These are phyloP conservation scores for Mucor indicus DNA, from an alignment of 371 early-diverging fungal genomes.

Conservation along the genomic window DNA sequence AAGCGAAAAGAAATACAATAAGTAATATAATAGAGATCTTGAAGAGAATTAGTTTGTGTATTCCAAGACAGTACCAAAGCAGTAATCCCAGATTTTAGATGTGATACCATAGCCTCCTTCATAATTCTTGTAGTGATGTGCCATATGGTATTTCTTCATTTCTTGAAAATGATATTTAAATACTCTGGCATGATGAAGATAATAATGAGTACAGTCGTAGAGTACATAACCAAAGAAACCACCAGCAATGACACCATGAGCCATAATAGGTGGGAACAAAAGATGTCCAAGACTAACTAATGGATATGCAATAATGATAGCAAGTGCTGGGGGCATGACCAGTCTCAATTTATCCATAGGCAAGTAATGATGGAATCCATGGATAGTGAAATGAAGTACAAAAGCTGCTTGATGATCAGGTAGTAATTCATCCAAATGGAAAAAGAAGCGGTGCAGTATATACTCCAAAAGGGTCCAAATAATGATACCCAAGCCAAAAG, in stretches of 20 bases:
- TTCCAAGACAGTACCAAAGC: slow-evolving; percentile 68
- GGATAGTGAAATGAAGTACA: slow-evolving; percentile 78
- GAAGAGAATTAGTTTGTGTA: too few relatives aligned
- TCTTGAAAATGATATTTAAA: slow-evolving; percentile 67
- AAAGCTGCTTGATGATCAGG: slow-evolving; percentile 80
- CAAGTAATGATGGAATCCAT: slow-evolving; percentile 93
- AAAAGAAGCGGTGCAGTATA: slow-evolving; percentile 84
- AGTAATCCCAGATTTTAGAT: slow-evolving; percentile 87
- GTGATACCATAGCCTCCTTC: slow-evolving; percentile 92
- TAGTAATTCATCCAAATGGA: slow-evolving; percentile 84
- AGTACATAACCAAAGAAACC: slow-evolving; percentile 79
- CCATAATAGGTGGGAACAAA: slow-evolving; percentile 51
- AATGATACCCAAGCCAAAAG: slow-evolving; percentile 64
- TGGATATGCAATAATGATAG: slow-evolving; percentile 62
- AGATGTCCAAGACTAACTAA: slow-evolving; percentile 50
- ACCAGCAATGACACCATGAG: slow-evolving; percentile 72
- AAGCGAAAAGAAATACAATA: too few relatives aligned
- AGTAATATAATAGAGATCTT: too few relatives aligned
- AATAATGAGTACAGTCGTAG: slow-evolving; percentile 93
- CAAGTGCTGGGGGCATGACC: slow-evolving; percentile 94
- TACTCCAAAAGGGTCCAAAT: slow-evolving; percentile 84
- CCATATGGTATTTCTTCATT: slow-evolving; percentile 93
- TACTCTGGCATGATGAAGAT: slow-evolving; percentile 89
- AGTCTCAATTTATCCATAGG: slow-evolving; percentile 94
- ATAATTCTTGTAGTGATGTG: slow-evolving; percentile 92